These are phyloP conservation scores for Buxus sempervirens DNA, from an alignment of 164 flowering plant species.

Conservation along the genomic window DNA sequence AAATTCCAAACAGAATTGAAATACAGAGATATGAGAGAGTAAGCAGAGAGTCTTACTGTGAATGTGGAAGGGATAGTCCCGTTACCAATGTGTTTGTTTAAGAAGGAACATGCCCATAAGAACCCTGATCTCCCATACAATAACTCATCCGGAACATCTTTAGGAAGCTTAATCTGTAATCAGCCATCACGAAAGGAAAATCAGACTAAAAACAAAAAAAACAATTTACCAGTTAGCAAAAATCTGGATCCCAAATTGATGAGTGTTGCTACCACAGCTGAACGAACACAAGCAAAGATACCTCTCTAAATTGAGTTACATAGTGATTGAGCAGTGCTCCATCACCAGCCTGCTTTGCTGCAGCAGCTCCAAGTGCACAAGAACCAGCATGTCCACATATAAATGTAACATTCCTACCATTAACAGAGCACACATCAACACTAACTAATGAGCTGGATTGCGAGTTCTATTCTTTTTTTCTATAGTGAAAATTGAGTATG, in stretches of 20 bases:
- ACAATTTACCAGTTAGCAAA: neutral
- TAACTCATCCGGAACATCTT: conserved; percentile 49
- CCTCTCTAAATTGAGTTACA: conserved; percentile 57
- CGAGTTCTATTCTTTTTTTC: too few species aligned
- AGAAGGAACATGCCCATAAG: conserved; percentile 52
- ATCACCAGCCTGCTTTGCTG: conserved; percentile 51
- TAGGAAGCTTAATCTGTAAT: conserved; percentile 41
- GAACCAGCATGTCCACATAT: conserved; percentile 85
- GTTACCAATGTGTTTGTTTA: conserved; percentile 45
- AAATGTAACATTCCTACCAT: conserved; percentile 50
- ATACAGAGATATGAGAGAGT: neutral
- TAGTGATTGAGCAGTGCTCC: conserved; percentile 36
- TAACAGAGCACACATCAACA: neutral
- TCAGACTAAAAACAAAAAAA: neutral
- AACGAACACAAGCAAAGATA: conserved; percentile 9
- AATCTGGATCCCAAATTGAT: neutral
- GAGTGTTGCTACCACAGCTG: neutral
- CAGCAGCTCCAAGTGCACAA: conserved; percentile 82
- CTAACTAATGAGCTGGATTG: neutral
- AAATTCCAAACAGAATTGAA: neutral
- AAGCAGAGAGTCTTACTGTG: conserved; percentile 29
- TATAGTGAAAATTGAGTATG: too few species aligned
- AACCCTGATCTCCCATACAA: conserved; percentile 57
- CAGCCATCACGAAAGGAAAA: neutral
- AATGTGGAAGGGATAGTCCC: conserved; percentile 30